Percentiles rank a stretch among this genome's conserved stretches.
phyloP scores from a whole-genome alignment of 257 asterid genomes.

The Nicotiana otophora region DNA sequence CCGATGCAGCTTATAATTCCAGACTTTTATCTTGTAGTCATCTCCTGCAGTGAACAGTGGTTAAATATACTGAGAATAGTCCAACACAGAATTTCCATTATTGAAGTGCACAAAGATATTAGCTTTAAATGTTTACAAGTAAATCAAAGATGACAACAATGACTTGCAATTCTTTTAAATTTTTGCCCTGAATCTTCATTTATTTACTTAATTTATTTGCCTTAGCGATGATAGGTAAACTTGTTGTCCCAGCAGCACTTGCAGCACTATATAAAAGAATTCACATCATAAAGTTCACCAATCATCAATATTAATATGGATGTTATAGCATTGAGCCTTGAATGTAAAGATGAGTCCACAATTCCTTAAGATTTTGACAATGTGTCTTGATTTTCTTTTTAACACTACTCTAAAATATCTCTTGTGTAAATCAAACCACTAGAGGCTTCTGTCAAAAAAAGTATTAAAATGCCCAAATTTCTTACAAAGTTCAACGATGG shows the following conservation, averaged over 20 bases:
- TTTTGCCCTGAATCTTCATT: neutral
- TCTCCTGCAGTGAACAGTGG: slow-evolving; percentile 57
- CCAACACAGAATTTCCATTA: neutral
- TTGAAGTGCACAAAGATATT: neutral
- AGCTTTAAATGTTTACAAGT: neutral
- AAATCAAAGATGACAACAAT: neutral
- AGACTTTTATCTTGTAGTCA: slow-evolving; percentile 95
- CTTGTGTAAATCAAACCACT: neutral
- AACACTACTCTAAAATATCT: neutral
- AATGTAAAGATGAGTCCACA: neutral
- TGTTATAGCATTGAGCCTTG: neutral
- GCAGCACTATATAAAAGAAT: neutral
- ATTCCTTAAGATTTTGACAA: neutral
- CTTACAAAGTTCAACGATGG: neutral
- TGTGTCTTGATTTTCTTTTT: neutral
- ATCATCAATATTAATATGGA: neutral
- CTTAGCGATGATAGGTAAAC: neutral
- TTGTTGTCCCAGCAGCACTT: neutral
- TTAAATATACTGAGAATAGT: neutral
- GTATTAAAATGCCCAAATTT: neutral
- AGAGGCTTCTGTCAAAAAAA: neutral
- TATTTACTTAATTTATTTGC: neutral
- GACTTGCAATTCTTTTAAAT: neutral
- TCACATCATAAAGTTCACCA: neutral
- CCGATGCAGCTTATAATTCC: slow-evolving; percentile 94